Base-by-base conservation (phyloP, 768 basidiomycete genomes). In the Boletus vinaceobasis region DNA sequence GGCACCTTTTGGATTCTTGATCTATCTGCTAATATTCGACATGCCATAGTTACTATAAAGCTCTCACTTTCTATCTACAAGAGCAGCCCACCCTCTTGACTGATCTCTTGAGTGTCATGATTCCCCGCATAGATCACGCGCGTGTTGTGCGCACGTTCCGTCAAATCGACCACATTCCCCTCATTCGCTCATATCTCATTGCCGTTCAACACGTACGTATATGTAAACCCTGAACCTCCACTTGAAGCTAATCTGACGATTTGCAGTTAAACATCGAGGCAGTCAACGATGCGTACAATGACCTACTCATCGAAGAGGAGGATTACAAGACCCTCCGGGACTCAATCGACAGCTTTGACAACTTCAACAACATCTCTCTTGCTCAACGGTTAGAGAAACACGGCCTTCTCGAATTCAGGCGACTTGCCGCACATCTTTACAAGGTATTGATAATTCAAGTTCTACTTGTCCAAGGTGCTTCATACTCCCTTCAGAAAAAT, bases 241-340 rank as follows among this genome's bases (percentile, higher is more conserved):
- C 9, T n/a, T 14, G 21, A 13, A n/a, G 23, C n/a, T 5, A 15
- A 46, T 44, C 37, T 60, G 32, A 63, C n/a, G n/a, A 36, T n/a
- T 40, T 14, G 23, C 70, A 96, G 87, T 80, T 96, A 67, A 98
- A 99, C 71, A 84, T 98, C 43, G 92, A 95, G 67, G 92, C 95
- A 15, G 93, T 99, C 66, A 99, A 99, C 66, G 94, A 97, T 61
- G 95, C 96, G 8, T 98, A 97, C 76, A 98, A 98, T 65, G 90
- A 93, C 65, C 77, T 99, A n/a, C 79, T 98, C 40, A 98, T 99
- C 56, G 97, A 99, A 71, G 97, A 99, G 71, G 97, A 99, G 73
- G 96, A 99, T 69, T 93, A 95, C 78, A 93, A 96, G 73, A 98
- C 96, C 0, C 82, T 99, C 8, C 90, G 96, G 9, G 97, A 97